Evolutionary conservation across 1,284 basidiomycete species (phyloP).

Genomic region (Sanguinoderma infundibulare): DNA sequence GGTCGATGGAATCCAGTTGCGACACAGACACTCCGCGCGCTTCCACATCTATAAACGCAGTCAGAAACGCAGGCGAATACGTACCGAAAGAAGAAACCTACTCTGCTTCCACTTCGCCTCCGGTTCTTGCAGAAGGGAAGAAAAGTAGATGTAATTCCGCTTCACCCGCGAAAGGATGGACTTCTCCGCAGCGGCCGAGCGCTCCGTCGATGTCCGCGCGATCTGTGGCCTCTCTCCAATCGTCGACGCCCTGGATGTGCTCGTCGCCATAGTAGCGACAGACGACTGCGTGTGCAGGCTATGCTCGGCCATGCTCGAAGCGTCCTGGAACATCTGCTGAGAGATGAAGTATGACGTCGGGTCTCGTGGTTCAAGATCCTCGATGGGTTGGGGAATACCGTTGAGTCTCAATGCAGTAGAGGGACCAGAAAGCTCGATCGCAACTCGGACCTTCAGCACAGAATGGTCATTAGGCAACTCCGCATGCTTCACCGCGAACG

Average conservation of each 20-base stretch:
- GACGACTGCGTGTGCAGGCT: constrained; percentile 70
- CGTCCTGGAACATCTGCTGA: constrained; percentile 68
- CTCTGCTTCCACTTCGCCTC: constrained; percentile 96
- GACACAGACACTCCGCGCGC: constrained; percentile 90
- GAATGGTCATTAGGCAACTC: constrained; percentile 74
- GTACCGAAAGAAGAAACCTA: constrained; percentile 41
- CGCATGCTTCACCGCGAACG: constrained; percentile 75
- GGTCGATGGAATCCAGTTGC: constrained; percentile 97
- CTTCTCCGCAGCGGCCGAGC: constrained; percentile 72
- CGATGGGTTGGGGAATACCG: constrained; percentile 75
- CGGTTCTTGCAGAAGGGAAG: constrained; percentile 95
- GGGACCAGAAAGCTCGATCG: constrained; percentile 83
- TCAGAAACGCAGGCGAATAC: constrained; percentile 7
- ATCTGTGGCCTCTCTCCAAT: constrained; percentile 41
- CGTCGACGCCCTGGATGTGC: constrained; percentile 32
- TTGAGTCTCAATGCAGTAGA: constrained; percentile 81
- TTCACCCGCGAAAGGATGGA: constrained; percentile 84
- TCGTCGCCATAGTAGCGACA: constrained; percentile 30
- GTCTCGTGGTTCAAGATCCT: constrained; percentile 67
- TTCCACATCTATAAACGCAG: constrained; percentile 51
- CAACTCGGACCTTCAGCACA: constrained; percentile 78
- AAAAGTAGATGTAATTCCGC: constrained; percentile 98
- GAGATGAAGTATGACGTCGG: constrained; percentile 58
- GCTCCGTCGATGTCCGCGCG: constrained; percentile 45
- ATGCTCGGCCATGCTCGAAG: constrained; percentile 68